These are phyloP conservation scores for Emergomyces orientalis DNA, from an alignment of 2,329 filamentous ascomycete species.

Conservation along the genomic window DNA sequence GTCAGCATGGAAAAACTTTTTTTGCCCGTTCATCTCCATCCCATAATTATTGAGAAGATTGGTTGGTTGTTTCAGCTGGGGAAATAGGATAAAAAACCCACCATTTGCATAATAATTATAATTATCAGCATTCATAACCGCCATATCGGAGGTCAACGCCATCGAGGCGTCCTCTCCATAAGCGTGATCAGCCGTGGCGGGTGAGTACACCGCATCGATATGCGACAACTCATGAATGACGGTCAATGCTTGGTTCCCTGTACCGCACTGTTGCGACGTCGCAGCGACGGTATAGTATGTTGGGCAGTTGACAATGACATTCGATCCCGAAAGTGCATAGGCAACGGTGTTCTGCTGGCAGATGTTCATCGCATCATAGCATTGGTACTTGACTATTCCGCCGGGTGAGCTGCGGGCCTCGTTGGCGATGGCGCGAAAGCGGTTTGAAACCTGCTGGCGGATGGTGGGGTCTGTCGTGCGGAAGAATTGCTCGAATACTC, in stretches of 20 bases:
- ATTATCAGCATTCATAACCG: neutral
- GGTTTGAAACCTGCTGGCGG: neutral
- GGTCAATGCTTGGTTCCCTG: neutral
- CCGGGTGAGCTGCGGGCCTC: neutral
- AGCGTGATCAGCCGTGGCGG: neutral
- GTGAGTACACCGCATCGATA: neutral
- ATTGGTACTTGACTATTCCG: neutral
- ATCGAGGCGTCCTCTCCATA: neutral
- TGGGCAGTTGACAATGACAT: neutral
- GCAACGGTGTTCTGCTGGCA: neutral
- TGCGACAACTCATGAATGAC: constrained; percentile 3
- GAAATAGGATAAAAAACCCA: neutral
- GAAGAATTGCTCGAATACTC: neutral
- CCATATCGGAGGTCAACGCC: neutral
- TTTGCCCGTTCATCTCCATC: too few species aligned
- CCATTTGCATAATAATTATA: neutral
- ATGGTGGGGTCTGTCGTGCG: neutral
- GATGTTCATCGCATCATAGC: neutral
- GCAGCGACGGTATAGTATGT: neutral
- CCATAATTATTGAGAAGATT: neutral
- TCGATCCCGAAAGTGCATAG: neutral
- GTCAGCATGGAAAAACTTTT: neutral
- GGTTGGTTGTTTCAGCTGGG: neutral
- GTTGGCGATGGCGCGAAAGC: neutral
- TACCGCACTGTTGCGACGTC: neutral